These are phyloP conservation scores for Clarkia xantiana DNA, from an alignment of 345 rosid genomes.

Conservation along the genomic window DNA sequence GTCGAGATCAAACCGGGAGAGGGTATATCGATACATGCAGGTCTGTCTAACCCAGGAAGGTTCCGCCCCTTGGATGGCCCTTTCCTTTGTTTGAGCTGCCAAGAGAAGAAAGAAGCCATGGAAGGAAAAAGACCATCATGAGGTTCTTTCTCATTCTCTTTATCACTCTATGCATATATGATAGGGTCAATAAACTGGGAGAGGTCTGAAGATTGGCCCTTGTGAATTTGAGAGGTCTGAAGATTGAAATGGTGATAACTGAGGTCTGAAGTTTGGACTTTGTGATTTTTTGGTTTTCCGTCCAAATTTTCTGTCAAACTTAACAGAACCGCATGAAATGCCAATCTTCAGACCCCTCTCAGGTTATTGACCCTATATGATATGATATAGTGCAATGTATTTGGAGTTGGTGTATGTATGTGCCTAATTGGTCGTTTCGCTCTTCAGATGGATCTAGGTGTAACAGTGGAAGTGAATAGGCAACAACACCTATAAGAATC, in stretches of 20 bases:
- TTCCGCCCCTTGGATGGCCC: conserved; percentile 99
- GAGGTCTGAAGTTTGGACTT: too few species aligned
- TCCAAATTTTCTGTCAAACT: too few species aligned
- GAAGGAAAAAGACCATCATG: conserved; percentile 71
- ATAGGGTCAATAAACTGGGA: too few species aligned
- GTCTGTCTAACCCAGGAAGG: conserved; percentile 39
- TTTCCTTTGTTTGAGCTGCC: conserved; percentile 93
- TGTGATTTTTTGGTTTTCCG: too few species aligned
- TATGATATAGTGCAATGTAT: too few species aligned
- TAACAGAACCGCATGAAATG: too few species aligned
- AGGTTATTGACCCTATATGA: too few species aligned
- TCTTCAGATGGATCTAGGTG: conserved; percentile 37
- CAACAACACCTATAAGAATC: background rate
- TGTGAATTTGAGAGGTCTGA: too few species aligned
- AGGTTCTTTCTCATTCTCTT: conserved; percentile 41
- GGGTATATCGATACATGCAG: conserved; percentile 87
- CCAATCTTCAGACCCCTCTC: too few species aligned
- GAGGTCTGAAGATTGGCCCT: too few species aligned
- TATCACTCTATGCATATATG: background rate
- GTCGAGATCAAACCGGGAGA: conserved; percentile 95
- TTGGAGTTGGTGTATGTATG: background rate
- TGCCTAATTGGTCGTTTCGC: background rate
- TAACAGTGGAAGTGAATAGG: conserved; percentile 77
- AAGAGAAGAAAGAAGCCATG: conserved; percentile 98
- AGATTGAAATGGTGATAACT: too few species aligned